These are phyloP conservation scores for Pseudopithomyces chartarum DNA, from an alignment of 2,329 filamentous ascomycete species.

Conservation along the genomic window DNA sequence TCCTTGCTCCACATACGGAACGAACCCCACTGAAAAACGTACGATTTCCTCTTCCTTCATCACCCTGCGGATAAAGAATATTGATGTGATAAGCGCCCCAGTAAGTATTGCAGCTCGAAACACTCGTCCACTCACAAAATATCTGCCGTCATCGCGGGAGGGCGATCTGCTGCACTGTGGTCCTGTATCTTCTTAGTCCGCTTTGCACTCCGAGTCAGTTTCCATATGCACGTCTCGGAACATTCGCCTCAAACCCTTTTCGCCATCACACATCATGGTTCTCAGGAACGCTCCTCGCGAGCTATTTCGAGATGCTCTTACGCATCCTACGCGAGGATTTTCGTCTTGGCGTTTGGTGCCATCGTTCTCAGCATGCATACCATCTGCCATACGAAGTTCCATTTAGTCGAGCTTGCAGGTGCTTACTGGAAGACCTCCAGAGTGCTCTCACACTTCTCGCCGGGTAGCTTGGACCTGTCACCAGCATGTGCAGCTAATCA, in stretches of 20 bases:
- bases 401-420: background rate
- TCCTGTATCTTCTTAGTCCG: background rate
- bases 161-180: background rate
- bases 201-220: conserved; percentile 1
- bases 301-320: conserved; percentile 9
- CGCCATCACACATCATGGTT: conserved; percentile 20
- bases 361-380: background rate
- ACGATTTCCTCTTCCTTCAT: conserved; percentile 5
- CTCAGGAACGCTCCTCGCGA: conserved; percentile 21
- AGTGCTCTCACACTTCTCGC: too few species aligned
- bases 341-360: conserved; percentile 9
- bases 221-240: background rate
- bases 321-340: conserved; percentile 10
- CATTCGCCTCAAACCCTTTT: conserved; percentile 3
- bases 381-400: background rate
- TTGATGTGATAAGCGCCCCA: conserved; percentile 20
- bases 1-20: conserved; percentile 11
- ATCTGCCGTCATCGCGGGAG: background rate
- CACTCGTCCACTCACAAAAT: background rate
- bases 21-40: conserved; percentile 4
- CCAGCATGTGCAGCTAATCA: too few species aligned
- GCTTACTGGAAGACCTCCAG: too few species aligned
- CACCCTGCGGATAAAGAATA: conserved; percentile 8
- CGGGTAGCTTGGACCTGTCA: too few species aligned
- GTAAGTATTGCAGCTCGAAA: conserved; percentile 5